A percentile compares a stretch with the other conserved stretches of the same genome.
Evolutionary conservation across 495 filamentous ascomycete genomes (phyloP).

Genomic region (Rostrohypoxylon terebratum): DNA sequence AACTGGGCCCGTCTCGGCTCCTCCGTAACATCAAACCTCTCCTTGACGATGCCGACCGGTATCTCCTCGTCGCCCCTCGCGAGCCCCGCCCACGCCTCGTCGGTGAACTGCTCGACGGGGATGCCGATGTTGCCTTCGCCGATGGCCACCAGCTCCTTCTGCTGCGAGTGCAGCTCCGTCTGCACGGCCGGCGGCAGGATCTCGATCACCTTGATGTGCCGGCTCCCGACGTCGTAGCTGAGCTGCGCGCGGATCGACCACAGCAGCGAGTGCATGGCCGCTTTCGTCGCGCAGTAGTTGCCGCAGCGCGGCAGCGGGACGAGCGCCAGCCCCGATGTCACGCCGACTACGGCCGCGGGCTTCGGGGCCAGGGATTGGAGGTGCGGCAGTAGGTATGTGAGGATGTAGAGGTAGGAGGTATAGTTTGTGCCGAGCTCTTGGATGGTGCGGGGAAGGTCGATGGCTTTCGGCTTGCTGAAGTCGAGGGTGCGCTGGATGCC

Average conservation of each 20-base stretch:
- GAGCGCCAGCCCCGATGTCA: conserved; percentile 65
- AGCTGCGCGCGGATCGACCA: conserved; percentile 72
- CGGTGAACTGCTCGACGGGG: conserved; percentile 68
- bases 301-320: conserved; percentile 63
- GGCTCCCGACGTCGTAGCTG: conserved; percentile 46
- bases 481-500: conserved; percentile 69
- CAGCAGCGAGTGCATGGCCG: conserved; percentile 67
- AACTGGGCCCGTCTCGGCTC: conserved; percentile 31
- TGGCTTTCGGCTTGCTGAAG: conserved; percentile 68
- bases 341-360: conserved; percentile 60
- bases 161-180: conserved; percentile 69
- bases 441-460: conserved; percentile 65
- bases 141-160: conserved; percentile 58
- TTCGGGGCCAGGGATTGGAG: conserved; percentile 56
- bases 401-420: conserved; percentile 69
- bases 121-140: conserved; percentile 63
- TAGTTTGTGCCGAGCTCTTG: conserved; percentile 77
- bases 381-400: conserved; percentile 72
- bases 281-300: conserved; percentile 71
- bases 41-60: conserved; percentile 42
- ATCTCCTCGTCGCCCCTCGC: conserved; percentile 63
- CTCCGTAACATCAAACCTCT: conserved; percentile 31
- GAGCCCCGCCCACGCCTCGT: conserved; percentile 67
- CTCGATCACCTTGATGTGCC: conserved; percentile 69
- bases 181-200: conserved; percentile 75